Evolutionary conservation across 352 stramenopile genomes (phyloP).

Genomic region (Globisporangium sylvaticum): DNA sequence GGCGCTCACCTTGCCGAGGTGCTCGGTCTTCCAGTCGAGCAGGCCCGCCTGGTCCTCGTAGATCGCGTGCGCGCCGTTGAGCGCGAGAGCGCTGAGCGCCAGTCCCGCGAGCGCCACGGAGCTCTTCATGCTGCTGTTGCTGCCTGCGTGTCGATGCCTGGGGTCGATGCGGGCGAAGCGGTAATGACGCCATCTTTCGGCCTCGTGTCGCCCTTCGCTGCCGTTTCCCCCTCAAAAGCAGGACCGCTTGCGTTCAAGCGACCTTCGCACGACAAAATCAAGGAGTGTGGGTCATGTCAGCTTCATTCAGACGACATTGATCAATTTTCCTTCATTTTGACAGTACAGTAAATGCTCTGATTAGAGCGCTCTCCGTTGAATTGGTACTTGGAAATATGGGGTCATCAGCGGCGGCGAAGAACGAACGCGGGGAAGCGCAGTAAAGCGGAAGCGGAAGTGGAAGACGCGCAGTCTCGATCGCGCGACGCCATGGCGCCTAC

Average conservation of each 20-base stretch:
- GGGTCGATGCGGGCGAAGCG: not conserved
- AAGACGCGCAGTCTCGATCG: not conserved
- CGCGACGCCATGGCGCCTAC: not conserved
- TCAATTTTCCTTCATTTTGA: not conserved
- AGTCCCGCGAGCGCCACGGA: slow-evolving; percentile 10
- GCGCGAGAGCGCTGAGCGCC: slow-evolving; percentile 20
- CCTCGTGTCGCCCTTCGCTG: slow-evolving; percentile 4
- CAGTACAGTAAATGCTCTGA: not conserved
- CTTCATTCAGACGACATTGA: slow-evolving; percentile 2
- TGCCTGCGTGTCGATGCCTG: not conserved
- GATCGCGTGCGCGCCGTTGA: slow-evolving; percentile 30
- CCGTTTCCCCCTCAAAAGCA: not conserved
- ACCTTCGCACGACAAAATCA: not conserved
- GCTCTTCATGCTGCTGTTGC: slow-evolving; percentile 7
- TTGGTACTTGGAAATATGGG: not conserved
- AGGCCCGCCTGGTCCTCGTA: slow-evolving; percentile 76
- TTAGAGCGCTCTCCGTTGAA: slow-evolving; percentile 1
- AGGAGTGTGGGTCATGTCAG: not conserved
- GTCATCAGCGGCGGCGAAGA: not conserved
- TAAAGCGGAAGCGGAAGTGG: not conserved
- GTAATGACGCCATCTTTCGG: slow-evolving; percentile 1
- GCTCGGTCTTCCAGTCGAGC: slow-evolving; percentile 73
- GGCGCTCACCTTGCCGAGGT: slow-evolving; percentile 47
- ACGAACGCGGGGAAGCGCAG: not conserved
- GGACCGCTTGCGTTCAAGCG: not conserved